Evolutionary conservation across 371 early-diverging fungal species (phyloP), one percentile per base, ranked within the genome.

Genomic region (Batrachochytrium dendrobatidis): DNA sequence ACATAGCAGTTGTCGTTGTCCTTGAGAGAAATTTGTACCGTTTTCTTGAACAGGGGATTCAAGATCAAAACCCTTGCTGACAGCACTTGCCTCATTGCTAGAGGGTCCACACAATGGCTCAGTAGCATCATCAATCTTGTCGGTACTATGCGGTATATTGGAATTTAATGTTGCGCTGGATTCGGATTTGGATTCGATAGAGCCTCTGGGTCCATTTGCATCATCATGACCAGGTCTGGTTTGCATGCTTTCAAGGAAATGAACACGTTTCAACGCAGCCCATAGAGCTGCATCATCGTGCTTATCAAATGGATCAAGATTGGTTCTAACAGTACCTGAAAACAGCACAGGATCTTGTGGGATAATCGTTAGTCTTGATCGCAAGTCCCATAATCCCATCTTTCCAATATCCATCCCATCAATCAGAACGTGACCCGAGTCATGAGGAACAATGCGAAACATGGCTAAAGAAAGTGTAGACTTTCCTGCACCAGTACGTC

Each of bases 401-500:
- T 48, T 54, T 29, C 30, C 20, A 24, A 65, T 56, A 43, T 67
- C 65, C 10, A 59, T 28, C 5, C 66, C 71, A 39, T 71, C 67
- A 33, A 71, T 62, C 26, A 46, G 8, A 8, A 70, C 57, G n/a
- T 45, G 46, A 3, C 3, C 24, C 5, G 46, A 45, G 5, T 7
- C 46, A 26, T 24, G 6, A 26, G 24, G 5, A 26, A 24, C 46
- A 12, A 45, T 45, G 5, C 5, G 12, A 60, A 79, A 72, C 15
- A 83, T 60, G 0, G 74, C 62, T 51, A 72, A 34, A 3, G 72
- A 59, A 8, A 81, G 49, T 22, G 76, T 70, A 10, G 74, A 71
- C 63, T 81, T 80, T 32, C 82, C 82, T 3, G 70, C 58, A 15
- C 82, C 81, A 5, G 77, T 79, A 17, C 81, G 25, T 3, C 85